Evolutionary conservation across 1,284 basidiomycete genomes (phyloP).

Genomic region (Coniophora puteana): DNA sequence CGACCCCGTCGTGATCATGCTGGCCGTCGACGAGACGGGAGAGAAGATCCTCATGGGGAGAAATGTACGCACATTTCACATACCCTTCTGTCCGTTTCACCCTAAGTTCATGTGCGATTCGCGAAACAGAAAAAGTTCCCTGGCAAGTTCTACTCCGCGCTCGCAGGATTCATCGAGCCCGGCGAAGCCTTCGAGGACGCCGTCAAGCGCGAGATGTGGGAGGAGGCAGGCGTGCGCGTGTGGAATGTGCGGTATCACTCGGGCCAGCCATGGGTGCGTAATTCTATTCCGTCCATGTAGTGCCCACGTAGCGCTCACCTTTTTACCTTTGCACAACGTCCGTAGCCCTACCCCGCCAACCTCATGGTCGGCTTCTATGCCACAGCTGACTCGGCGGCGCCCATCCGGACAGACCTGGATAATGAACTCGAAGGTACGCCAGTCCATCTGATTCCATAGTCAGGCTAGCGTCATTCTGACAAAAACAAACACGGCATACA

Average conservation of each 20-base stretch:
- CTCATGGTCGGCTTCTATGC: constrained; percentile 92
- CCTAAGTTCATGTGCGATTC: neutral
- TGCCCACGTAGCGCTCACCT: neutral
- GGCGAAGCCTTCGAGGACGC: constrained; percentile 96
- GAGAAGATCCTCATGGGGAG: constrained; percentile 86
- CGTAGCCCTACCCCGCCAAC: constrained; percentile 84
- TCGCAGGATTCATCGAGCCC: constrained; percentile 91
- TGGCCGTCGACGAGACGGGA: constrained; percentile 73
- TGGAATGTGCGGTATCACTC: constrained; percentile 87
- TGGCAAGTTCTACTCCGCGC: constrained; percentile 76
- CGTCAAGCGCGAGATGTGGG: constrained; percentile 90
- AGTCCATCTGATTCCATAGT: constrained; percentile 3
- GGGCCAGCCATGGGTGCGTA: constrained; percentile 74
- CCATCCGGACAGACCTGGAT: constrained; percentile 86
- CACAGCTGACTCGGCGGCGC: constrained; percentile 65
- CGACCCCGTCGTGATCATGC: constrained; percentile 92
- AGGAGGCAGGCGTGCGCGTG: constrained; percentile 89
- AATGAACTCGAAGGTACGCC: constrained; percentile 88
- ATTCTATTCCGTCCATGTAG: constrained; percentile 1
- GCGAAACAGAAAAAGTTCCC: constrained; percentile 62
- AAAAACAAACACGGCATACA: constrained; percentile 23
- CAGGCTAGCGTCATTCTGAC: constrained; percentile 4
- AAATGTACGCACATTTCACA: constrained; percentile 53
- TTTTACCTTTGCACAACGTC: constrained; percentile 4
- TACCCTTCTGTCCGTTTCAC: neutral